A percentile compares a stretch with the other conserved stretches of the same genome.
Evolutionary conservation across 2,329 filamentous ascomycete species (phyloP).

Genomic region (Hyphodiscus sp.): DNA sequence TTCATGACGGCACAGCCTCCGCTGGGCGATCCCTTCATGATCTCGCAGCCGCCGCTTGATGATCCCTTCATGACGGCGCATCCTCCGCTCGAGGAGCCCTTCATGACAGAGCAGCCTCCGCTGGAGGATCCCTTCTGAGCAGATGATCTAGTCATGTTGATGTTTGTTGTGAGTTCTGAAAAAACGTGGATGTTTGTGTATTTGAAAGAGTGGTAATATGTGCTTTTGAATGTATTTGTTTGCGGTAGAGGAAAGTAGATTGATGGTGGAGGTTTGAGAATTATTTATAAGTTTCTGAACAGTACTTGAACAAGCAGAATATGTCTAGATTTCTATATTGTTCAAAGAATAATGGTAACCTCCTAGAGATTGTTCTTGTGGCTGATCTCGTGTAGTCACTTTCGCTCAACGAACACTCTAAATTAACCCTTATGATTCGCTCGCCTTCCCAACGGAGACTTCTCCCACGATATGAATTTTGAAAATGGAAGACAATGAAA

Average conservation of each 20-base stretch:
- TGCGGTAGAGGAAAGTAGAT: background rate
- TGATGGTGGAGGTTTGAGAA: background rate
- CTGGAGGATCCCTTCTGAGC: background rate
- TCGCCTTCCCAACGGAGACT: background rate
- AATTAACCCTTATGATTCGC: background rate
- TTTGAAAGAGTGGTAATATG: background rate
- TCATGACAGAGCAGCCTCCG: background rate
- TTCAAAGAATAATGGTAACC: background rate
- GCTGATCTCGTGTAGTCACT: background rate
- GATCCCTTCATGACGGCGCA: background rate
- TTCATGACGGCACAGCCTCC: background rate
- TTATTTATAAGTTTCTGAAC: background rate
- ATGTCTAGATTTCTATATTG: background rate
- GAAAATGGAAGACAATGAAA: background rate
- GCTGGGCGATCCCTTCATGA: background rate
- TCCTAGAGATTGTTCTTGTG: background rate
- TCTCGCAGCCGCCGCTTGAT: background rate
- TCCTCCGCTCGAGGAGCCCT: background rate
- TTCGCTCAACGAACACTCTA: background rate
- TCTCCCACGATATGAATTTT: background rate
- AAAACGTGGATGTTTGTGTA: background rate
- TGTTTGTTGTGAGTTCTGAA: background rate
- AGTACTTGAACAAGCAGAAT: background rate
- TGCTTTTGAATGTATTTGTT: background rate
- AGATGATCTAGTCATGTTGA: background rate